Conservation (phyloP, 495 filamentous ascomycete species). For the Podospora sp. region DNA sequence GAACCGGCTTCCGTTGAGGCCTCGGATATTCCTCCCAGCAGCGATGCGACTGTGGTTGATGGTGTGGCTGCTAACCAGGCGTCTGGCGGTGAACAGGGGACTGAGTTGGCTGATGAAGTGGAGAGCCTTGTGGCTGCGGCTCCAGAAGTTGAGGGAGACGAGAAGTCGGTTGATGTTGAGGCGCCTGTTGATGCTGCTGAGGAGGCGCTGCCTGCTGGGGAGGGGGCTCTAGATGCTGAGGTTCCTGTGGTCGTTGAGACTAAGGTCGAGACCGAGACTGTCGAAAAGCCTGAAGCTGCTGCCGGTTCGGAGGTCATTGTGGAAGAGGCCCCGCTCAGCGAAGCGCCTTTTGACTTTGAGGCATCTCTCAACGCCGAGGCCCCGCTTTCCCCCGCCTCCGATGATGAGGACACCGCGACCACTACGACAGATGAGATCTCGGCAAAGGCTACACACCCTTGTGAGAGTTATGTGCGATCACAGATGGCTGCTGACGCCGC, state of each 20-base stretch:
- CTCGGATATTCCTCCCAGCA: background rate
- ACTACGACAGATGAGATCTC: background rate
- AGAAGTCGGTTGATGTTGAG: background rate
- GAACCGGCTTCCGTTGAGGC: background rate
- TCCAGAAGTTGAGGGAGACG: background rate
- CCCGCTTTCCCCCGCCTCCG: background rate
- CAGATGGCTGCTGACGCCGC: slow-evolving; percentile 23
- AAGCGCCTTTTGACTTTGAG: background rate
- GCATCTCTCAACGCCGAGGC: background rate
- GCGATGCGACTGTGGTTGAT: background rate
- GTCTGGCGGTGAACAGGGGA: background rate
- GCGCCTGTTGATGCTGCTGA: background rate
- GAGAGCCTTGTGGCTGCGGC: background rate
- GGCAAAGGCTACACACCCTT: slow-evolving; percentile 16
- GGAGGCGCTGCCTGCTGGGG: background rate
- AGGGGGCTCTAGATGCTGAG: background rate
- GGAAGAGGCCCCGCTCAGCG: too few species aligned
- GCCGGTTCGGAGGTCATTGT: background rate
- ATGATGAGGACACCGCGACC: background rate
- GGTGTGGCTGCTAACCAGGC: background rate
- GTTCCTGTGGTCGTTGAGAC: slow-evolving; percentile 9
- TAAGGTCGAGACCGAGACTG: background rate
- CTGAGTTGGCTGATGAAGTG: background rate
- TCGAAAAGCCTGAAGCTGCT: background rate
- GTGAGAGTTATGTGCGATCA: slow-evolving; percentile 18